phyloP scores from a whole-genome alignment of 805 yeast genomes.

The Vanderwaltozyma polyspora region DNA sequence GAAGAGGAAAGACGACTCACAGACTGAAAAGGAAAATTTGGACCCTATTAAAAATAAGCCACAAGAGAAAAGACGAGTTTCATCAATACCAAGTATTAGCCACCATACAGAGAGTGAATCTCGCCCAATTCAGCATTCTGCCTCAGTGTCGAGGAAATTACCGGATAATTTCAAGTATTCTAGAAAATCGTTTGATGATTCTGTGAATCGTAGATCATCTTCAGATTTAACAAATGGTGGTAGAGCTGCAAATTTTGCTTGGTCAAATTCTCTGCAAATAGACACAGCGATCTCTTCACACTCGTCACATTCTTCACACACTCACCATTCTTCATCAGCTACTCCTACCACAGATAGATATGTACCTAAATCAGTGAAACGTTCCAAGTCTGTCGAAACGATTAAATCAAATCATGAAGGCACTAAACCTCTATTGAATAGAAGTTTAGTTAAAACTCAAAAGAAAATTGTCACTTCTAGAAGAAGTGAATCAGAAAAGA shows the following conservation, averaged over 20 bases:
- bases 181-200: slow-evolving; percentile 3
- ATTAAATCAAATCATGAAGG: slow-evolving; percentile 12
- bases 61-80: no score
- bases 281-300: no score
- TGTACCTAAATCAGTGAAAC: neutral
- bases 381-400: slow-evolving; percentile 1
- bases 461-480: no score
- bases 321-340: neutral
- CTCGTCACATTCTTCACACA: no score
- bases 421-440: slow-evolving; percentile 9
- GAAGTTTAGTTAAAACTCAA: neutral
- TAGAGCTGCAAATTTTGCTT: slow-evolving; percentile 17
- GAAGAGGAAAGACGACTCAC: neutral
- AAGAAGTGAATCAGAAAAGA: no score
- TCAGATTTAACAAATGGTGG: slow-evolving; percentile 7
- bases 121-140: no score
- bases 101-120: no score
- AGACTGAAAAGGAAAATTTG: neutral
- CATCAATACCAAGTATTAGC: no score
- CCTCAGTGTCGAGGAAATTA: no score
- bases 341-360: no score
- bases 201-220: neutral
- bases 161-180: neutral
- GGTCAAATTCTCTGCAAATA: slow-evolving; percentile 3
- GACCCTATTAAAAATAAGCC: no score